Evolutionary conservation across 208 protist species (phyloP).

Genomic region (Naegleria lovaniensis): DNA sequence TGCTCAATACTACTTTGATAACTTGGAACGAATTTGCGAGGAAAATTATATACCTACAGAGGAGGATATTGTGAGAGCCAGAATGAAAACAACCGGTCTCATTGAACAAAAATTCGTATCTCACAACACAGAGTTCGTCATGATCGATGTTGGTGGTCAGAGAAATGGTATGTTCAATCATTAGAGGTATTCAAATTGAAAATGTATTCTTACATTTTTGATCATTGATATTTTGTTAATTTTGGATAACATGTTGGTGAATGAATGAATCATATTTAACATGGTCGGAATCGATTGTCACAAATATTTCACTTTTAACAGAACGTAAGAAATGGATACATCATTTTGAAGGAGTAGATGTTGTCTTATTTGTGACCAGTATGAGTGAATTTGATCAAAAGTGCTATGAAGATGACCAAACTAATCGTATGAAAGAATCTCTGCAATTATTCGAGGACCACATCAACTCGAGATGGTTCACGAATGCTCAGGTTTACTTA

Average conservation of each 20-base stretch:
- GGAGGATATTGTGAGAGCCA: slow-evolving; percentile 27
- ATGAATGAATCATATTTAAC: too few relatives aligned
- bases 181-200: too few relatives aligned
- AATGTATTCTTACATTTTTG: too few relatives aligned
- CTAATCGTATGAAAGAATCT: slow-evolving; percentile 67
- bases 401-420: slow-evolving; percentile 57
- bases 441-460: slow-evolving; percentile 62
- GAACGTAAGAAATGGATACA: slow-evolving; percentile 41
- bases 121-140: not conserved
- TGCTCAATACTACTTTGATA: slow-evolving; percentile 41
- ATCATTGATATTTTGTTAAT: too few relatives aligned
- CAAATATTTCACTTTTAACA: not conserved
- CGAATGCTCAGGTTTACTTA: not conserved
- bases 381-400: slow-evolving; percentile 63
- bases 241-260: too few relatives aligned
- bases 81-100: slow-evolving; percentile 32
- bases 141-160: slow-evolving; percentile 31
- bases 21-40: slow-evolving; percentile 26
- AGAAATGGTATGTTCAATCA: slow-evolving; percentile 29
- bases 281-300: not conserved
- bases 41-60: slow-evolving; percentile 31
- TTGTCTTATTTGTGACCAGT: slow-evolving; percentile 47
- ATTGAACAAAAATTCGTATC: slow-evolving; percentile 20
- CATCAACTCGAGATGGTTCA: not conserved
- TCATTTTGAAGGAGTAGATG: slow-evolving; percentile 31